phyloP scores from a whole-genome alignment of 306 rosid species.

The Parietaria judaica region DNA sequence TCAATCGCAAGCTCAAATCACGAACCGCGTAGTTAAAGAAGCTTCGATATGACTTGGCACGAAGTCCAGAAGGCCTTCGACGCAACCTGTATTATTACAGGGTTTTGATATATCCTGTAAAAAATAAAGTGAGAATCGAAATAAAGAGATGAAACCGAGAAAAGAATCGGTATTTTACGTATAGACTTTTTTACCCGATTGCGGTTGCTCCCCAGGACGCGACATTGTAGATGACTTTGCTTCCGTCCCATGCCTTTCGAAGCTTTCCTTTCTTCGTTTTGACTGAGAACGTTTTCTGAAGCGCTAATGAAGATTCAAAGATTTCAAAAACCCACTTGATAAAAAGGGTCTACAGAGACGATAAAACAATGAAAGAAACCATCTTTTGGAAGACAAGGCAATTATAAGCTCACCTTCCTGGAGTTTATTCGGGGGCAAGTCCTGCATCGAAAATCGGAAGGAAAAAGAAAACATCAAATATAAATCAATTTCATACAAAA shows the following conservation, averaged over 20 bases:
- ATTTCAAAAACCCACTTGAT: slow-evolving; percentile 23
- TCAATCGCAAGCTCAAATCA: slow-evolving; percentile 4
- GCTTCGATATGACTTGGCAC: slow-evolving; percentile 83
- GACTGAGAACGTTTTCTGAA: slow-evolving; percentile 87
- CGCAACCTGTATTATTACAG: slow-evolving; percentile 30
- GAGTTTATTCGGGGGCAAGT: slow-evolving; percentile 81
- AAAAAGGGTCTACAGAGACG: background rate
- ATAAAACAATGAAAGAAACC: slow-evolving; percentile 3
- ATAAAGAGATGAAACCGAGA: background rate
- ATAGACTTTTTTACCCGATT: slow-evolving; percentile 50
- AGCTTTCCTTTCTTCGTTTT: slow-evolving; percentile 90
- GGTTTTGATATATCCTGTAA: slow-evolving; percentile 92
- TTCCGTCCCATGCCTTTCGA: slow-evolving; percentile 96
- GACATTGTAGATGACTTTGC: slow-evolving; percentile 87
- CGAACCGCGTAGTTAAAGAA: slow-evolving; percentile 36
- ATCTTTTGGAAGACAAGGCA: slow-evolving; percentile 4
- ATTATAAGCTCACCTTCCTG: slow-evolving; percentile 63
- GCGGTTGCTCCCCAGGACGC: slow-evolving; percentile 99
- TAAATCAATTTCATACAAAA: no score
- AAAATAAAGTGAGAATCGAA: background rate
- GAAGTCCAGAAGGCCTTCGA: slow-evolving; percentile 26
- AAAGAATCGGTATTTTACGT: background rate
- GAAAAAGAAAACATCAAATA: background rate
- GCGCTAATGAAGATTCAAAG: slow-evolving; percentile 43
- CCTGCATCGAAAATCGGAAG: slow-evolving; percentile 45